A percentile compares a stretch with the other conserved stretches of the same genome.
Conservation (phyloP, 169 alveolate species). For the Plasmodium gallinaceum region DNA sequence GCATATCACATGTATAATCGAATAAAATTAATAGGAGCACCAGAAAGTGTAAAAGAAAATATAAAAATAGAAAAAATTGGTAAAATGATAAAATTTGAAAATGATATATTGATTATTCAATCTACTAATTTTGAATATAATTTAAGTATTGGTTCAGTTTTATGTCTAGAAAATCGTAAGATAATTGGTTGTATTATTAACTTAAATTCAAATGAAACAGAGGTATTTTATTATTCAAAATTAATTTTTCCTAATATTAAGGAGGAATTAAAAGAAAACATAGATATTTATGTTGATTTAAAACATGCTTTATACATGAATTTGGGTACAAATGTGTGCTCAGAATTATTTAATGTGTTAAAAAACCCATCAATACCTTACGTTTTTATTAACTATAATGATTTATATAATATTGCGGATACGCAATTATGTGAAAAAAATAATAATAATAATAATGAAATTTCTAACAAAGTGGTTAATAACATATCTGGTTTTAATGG, state of each 20-base stretch:
- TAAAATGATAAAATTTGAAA: constrained; percentile 34
- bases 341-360: constrained; percentile 59
- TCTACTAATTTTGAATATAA: constrained; percentile 24
- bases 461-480: neutral
- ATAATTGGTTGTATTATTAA: constrained; percentile 58
- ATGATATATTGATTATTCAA: constrained; percentile 54
- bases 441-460: neutral
- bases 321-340: constrained; percentile 43
- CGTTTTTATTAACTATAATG: constrained; percentile 68
- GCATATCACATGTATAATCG: constrained; percentile 18
- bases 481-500: neutral
- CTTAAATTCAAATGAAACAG: constrained; percentile 38
- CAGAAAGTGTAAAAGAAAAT: constrained; percentile 47
- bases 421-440: constrained; percentile 31
- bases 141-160: constrained; percentile 65
- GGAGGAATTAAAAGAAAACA: constrained; percentile 29
- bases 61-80: constrained; percentile 63
- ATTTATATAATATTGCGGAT: constrained; percentile 62
- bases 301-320: constrained; percentile 67
- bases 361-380: constrained; percentile 47
- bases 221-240: constrained; percentile 42
- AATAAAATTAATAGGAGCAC: constrained; percentile 69
- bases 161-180: constrained; percentile 56
- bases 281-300: constrained; percentile 60
- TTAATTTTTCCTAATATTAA: constrained; percentile 29